phyloP scores from a whole-genome alignment of 805 yeast species.

The Wickerhamiella australiensis region DNA sequence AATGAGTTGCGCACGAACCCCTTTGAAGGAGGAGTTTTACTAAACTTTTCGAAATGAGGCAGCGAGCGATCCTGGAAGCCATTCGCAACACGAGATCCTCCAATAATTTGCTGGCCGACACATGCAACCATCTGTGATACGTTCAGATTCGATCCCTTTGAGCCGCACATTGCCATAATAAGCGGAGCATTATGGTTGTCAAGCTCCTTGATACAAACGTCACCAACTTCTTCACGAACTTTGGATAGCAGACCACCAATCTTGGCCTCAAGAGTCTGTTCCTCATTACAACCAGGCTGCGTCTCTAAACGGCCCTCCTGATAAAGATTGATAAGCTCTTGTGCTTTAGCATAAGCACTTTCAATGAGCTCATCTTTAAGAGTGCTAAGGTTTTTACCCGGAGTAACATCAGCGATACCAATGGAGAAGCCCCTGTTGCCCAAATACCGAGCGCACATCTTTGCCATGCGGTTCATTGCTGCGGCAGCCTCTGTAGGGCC shows the following conservation, averaged over 20 bases:
- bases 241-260: slow-evolving; percentile 92
- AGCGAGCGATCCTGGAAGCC: slow-evolving; percentile 98
- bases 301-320: slow-evolving; percentile 85
- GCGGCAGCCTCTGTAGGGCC: slow-evolving; percentile 94
- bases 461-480: slow-evolving; percentile 99
- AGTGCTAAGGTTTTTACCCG: slow-evolving; percentile 60
- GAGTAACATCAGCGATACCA: slow-evolving; percentile 95
- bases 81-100: slow-evolving; percentile 98
- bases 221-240: slow-evolving; percentile 98
- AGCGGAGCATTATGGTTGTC: slow-evolving; percentile 88
- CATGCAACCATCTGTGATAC: slow-evolving; percentile 98
- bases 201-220: slow-evolving; percentile 85
- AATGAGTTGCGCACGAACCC: slow-evolving; percentile 96
- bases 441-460: slow-evolving; percentile 84
- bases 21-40: slow-evolving; percentile 94
- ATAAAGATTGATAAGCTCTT: slow-evolving; percentile 68
- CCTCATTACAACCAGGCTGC: slow-evolving; percentile 98
- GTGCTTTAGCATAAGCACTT: slow-evolving; percentile 80
- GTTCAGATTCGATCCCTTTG: slow-evolving; percentile 94
- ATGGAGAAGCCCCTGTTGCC: slow-evolving; percentile 96
- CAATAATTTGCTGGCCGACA: slow-evolving; percentile 96
- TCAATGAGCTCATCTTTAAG: slow-evolving; percentile 85
- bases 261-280: slow-evolving; percentile 93
- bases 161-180: slow-evolving; percentile 98
- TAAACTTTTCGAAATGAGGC: slow-evolving; percentile 92